A percentile compares a stretch with the other conserved stretches of the same genome.
phyloP scores from a whole-genome alignment of 768 basidiomycete genomes.

The Lyophyllum decastes region DNA sequence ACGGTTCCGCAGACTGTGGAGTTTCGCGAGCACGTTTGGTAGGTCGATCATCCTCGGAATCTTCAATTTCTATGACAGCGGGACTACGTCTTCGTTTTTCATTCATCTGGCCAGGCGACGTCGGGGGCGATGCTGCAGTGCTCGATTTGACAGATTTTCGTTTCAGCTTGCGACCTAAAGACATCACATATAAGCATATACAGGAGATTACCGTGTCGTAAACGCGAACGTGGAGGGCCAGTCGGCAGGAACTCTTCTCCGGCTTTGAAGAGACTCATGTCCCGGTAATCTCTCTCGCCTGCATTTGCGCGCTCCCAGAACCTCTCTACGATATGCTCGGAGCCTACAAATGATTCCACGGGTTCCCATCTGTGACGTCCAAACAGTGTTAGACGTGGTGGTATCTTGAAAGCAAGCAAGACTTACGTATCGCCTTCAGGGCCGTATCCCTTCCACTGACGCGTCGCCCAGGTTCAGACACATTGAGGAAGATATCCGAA shows the following conservation, averaged over 20 bases:
- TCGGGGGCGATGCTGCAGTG: not conserved
- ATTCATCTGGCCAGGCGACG: conserved; percentile 16
- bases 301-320: conserved; percentile 54
- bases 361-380: conserved; percentile 64
- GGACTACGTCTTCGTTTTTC: conserved; percentile 12
- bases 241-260: conserved; percentile 56
- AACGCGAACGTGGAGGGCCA: conserved; percentile 58
- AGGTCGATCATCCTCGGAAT: conserved; percentile 14
- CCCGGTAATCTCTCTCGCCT: conserved; percentile 48
- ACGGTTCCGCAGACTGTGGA: not conserved
- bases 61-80: conserved; percentile 7
- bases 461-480: conserved; percentile 5
- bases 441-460: conserved; percentile 64
- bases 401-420: not conserved
- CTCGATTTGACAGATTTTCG: conserved; percentile 7
- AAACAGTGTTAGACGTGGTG: conserved; percentile 4
- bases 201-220: not conserved
- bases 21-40: conserved; percentile 17
- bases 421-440: conserved; percentile 60
- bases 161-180: conserved; percentile 22
- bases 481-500: not conserved
- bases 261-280: conserved; percentile 49
- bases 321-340: conserved; percentile 53
- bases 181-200: not conserved
- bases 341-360: conserved; percentile 54